phyloP scores from a whole-genome alignment of 805 yeast species.

The Grigorovia transvaalensis region DNA sequence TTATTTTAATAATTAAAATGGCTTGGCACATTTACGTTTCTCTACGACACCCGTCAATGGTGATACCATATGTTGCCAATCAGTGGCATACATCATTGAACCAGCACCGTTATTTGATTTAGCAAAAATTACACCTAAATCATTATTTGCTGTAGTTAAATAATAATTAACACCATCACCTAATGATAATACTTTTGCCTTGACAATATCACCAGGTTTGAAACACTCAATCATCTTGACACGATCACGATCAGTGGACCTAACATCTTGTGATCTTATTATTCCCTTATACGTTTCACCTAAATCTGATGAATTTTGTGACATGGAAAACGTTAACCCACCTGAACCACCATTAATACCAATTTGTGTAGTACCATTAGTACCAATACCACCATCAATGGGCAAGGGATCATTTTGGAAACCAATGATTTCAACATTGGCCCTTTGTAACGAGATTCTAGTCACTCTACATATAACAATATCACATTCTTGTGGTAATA shows the following conservation, averaged over 20 bases:
- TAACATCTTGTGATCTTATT: slow-evolving; percentile 75
- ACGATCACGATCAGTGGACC: slow-evolving; percentile 84
- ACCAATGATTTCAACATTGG: slow-evolving; percentile 62
- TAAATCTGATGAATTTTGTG: slow-evolving; percentile 50
- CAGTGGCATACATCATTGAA: slow-evolving; percentile 72
- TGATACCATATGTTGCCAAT: slow-evolving; percentile 91
- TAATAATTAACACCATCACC: slow-evolving; percentile 94
- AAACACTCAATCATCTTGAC: slow-evolving; percentile 71
- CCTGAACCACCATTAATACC: slow-evolving; percentile 50
- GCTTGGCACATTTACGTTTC: slow-evolving; percentile 85
- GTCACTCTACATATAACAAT: slow-evolving; percentile 68
- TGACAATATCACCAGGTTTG: slow-evolving; percentile 84
- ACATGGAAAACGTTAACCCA: slow-evolving; percentile 33
- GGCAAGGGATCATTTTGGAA: slow-evolving; percentile 52
- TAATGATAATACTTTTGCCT: slow-evolving; percentile 68
- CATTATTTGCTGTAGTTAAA: slow-evolving; percentile 79
- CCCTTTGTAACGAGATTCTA: slow-evolving; percentile 57
- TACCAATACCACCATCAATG: slow-evolving; percentile 57
- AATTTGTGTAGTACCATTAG: slow-evolving; percentile 35
- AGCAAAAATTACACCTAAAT: slow-evolving; percentile 90
- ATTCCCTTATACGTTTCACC: slow-evolving; percentile 87
- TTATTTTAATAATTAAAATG: slow-evolving; percentile 34
- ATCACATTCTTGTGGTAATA: slow-evolving; percentile 69
- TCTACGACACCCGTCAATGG: slow-evolving; percentile 67
- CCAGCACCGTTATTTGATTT: slow-evolving; percentile 57